Evolutionary conservation across 352 stramenopile species (phyloP).

Genomic region (Halophytophthora batemanensis): DNA sequence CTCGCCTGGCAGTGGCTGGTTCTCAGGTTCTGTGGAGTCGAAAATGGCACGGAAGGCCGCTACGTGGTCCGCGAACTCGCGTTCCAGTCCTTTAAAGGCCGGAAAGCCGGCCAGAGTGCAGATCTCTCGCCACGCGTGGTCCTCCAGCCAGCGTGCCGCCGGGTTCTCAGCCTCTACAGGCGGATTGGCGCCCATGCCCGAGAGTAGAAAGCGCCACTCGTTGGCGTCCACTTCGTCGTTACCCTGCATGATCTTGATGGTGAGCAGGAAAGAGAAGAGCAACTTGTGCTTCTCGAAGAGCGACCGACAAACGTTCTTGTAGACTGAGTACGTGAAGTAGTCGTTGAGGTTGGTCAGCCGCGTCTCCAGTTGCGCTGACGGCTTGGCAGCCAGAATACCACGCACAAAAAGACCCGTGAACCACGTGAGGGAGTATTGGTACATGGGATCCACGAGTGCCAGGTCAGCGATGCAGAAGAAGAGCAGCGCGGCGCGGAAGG

Average conservation of each 20-base stretch:
- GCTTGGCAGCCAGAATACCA: constrained; percentile 78
- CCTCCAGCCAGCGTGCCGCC: constrained; percentile 48
- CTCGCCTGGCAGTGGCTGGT: constrained; percentile 65
- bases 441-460: constrained; percentile 87
- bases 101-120: constrained; percentile 31
- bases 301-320: constrained; percentile 92
- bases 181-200: constrained; percentile 50
- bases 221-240: constrained; percentile 67
- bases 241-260: constrained; percentile 89
- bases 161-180: constrained; percentile 23
- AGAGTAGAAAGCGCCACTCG: constrained; percentile 92
- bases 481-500: constrained; percentile 83
- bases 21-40: constrained; percentile 83
- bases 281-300: constrained; percentile 95
- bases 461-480: constrained; percentile 93
- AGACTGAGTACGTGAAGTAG: constrained; percentile 93
- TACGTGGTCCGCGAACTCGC: constrained; percentile 39
- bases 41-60: constrained; percentile 66
- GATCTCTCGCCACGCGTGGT: constrained; percentile 69
- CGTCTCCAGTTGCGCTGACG: constrained; percentile 60
- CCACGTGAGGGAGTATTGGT: constrained; percentile 93
- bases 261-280: constrained; percentile 91
- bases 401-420: constrained; percentile 92
- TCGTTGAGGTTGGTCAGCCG: constrained; percentile 89
- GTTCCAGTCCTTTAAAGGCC: constrained; percentile 30